Conservation (phyloP, 2,329 filamentous ascomycete species). For the Scytalidium sp. region DNA sequence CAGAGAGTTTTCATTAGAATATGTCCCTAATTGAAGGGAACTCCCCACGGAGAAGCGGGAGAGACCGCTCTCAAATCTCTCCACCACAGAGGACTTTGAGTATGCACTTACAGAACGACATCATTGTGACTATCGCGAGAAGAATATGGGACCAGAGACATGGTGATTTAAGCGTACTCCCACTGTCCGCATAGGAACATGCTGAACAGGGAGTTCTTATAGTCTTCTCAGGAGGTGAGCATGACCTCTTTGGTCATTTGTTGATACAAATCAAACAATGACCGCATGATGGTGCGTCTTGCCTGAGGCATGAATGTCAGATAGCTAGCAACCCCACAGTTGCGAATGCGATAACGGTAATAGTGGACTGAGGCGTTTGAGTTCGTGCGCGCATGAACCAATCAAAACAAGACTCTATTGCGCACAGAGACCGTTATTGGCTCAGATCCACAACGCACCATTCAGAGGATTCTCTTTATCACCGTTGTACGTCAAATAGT, state of each 20-base stretch:
- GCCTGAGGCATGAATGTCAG: neutral
- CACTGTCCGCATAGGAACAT: conserved; percentile 1
- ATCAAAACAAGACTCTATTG: too few species aligned
- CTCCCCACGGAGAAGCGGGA: too few species aligned
- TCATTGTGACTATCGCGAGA: conserved; percentile 68
- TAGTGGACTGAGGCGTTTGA: too few species aligned
- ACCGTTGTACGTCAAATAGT: too few species aligned
- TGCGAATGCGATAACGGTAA: neutral
- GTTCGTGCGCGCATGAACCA: too few species aligned
- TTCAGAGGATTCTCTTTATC: too few species aligned
- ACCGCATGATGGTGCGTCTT: neutral
- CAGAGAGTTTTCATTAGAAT: conserved; percentile 11
- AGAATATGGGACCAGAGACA: conserved; percentile 75
- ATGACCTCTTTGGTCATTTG: neutral
- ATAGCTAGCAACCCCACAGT: neutral
- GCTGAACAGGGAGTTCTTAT: neutral
- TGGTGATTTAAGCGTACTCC: conserved; percentile 18
- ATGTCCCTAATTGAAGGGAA: neutral
- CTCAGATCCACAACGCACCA: too few species aligned
- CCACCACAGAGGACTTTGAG: too few species aligned
- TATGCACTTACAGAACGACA: conserved; percentile 68
- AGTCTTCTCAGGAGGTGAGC: neutral
- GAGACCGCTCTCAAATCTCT: too few species aligned
- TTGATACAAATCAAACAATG: neutral
- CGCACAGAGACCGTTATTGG: too few species aligned